phyloP scores from a whole-genome alignment of 495 filamentous ascomycete genomes.

The Schizothecium vesticola region DNA sequence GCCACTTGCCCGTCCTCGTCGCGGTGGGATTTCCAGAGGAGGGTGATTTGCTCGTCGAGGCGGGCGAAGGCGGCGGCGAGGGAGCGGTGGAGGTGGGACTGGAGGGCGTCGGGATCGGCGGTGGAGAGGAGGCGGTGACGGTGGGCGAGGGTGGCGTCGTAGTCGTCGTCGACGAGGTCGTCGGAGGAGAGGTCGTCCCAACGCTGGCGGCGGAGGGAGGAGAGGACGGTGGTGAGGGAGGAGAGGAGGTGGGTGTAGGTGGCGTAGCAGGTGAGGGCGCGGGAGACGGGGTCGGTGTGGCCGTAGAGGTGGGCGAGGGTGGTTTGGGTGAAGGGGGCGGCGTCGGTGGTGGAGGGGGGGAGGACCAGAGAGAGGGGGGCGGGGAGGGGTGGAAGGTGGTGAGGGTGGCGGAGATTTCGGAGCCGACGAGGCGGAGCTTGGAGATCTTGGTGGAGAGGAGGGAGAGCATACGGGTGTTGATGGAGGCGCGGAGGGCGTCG shows the following conservation, averaged over 20 bases:
- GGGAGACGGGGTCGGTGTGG: slow-evolving; percentile 57
- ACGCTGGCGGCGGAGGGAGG: slow-evolving; percentile 57
- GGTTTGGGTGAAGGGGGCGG: slow-evolving; percentile 39
- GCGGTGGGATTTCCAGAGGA: slow-evolving; percentile 40
- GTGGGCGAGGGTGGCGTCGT: slow-evolving; percentile 65
- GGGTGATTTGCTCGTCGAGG: slow-evolving; percentile 53
- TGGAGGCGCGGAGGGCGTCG: slow-evolving; percentile 58
- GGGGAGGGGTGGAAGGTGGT: slow-evolving; percentile 42
- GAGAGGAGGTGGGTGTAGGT: slow-evolving; percentile 63
- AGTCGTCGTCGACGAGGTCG: slow-evolving; percentile 67
- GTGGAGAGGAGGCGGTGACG: slow-evolving; percentile 59
- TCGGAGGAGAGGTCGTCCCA: slow-evolving; percentile 55
- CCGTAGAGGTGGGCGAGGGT: slow-evolving; percentile 53
- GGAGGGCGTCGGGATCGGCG: slow-evolving; percentile 64
- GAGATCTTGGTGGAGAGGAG: slow-evolving; percentile 56
- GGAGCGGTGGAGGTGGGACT: slow-evolving; percentile 53
- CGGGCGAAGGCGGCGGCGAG: slow-evolving; percentile 52
- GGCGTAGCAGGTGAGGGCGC: slow-evolving; percentile 54
- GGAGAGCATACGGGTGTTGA: slow-evolving; percentile 58
- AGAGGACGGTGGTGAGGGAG: slow-evolving; percentile 54
- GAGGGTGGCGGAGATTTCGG: slow-evolving; percentile 47
- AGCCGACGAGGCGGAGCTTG: slow-evolving; percentile 53
- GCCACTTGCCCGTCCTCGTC: slow-evolving; percentile 51
- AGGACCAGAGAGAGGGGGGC: slow-evolving; percentile 51
- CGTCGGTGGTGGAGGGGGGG: slow-evolving; percentile 41